Evolutionary conservation across 2,329 filamentous ascomycete genomes (phyloP).

Genomic region (Claviceps maximensis): DNA sequence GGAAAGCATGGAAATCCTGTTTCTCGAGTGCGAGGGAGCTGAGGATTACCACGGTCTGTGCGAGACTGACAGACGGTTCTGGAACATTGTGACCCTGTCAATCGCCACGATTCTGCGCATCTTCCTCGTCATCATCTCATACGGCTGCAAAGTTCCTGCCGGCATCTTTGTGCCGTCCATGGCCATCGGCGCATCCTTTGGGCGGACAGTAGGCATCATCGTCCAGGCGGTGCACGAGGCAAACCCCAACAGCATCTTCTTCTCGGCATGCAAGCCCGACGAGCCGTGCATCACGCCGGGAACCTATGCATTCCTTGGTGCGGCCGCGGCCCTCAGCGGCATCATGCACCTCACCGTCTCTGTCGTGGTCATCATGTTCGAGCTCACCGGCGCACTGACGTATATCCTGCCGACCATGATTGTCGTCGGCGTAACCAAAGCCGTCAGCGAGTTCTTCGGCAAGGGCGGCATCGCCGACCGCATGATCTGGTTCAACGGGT

Average conservation of each 20-base stretch:
- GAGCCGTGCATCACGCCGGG: slow-evolving; percentile 94
- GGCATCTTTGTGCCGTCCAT: slow-evolving; percentile 98
- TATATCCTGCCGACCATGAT: slow-evolving; percentile 99
- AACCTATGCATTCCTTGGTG: slow-evolving; percentile 91
- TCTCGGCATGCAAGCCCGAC: slow-evolving; percentile 77
- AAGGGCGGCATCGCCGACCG: slow-evolving; percentile 93
- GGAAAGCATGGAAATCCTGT: slow-evolving; percentile 97
- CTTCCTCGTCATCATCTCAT: slow-evolving; percentile 84
- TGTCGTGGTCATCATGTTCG: slow-evolving; percentile 98
- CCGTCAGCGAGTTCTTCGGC: slow-evolving; percentile 79
- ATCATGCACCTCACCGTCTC: slow-evolving; percentile 98
- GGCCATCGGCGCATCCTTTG: slow-evolving; percentile 91
- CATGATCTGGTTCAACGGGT: slow-evolving; percentile 98
- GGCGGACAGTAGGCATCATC: slow-evolving; percentile 83
- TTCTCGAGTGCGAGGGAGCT: slow-evolving; percentile 79
- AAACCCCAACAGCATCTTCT: slow-evolving; percentile 72
- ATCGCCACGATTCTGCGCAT: slow-evolving; percentile 70
- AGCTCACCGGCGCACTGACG: slow-evolving; percentile 89
- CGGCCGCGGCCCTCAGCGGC: slow-evolving; percentile 78
- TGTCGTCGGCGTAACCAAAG: slow-evolving; percentile 92
- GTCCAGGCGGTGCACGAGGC: slow-evolving; percentile 81
- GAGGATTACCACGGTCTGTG: slow-evolving; percentile 87
- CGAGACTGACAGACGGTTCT: slow-evolving; percentile 60
- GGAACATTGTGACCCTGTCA: slow-evolving; percentile 65
- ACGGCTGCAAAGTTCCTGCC: slow-evolving; percentile 93